A percentile compares a stretch with the other conserved stretches of the same genome.
phyloP scores from a whole-genome alignment of 75 land plant genomes.

The Pseudotsuga menziesii region DNA sequence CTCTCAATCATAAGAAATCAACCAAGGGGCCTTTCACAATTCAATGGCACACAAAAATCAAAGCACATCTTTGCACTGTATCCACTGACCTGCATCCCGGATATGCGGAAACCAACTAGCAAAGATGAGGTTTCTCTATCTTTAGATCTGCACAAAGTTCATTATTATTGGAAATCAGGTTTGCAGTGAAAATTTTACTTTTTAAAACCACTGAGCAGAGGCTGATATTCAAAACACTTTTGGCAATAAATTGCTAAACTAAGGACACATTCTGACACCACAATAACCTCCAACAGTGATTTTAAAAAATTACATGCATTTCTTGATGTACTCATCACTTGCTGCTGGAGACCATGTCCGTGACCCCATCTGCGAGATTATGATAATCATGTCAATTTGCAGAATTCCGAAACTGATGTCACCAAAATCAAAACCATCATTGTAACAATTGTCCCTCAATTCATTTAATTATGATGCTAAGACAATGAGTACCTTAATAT shows the following conservation, averaged over 20 bases:
- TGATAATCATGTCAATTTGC: background rate
- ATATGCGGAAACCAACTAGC: slow-evolving; percentile 68
- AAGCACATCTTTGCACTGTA: background rate
- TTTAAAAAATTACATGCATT: slow-evolving; percentile 42
- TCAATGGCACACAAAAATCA: background rate
- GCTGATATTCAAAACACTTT: background rate
- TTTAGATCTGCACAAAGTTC: slow-evolving; percentile 29
- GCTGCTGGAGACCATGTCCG: slow-evolving; percentile 80
- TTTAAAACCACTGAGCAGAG: background rate
- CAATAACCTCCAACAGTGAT: background rate
- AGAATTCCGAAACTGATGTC: background rate
- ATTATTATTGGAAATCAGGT: background rate
- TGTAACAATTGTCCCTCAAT: background rate
- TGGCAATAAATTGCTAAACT: background rate
- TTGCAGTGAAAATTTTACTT: slow-evolving; percentile 6
- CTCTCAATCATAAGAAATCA: background rate
- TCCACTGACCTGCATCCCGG: slow-evolving; percentile 65
- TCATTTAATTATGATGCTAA: background rate
- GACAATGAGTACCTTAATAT: slow-evolving; percentile 23
- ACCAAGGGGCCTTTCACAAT: background rate
- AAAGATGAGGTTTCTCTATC: slow-evolving; percentile 56
- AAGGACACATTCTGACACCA: background rate
- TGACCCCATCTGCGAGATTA: slow-evolving; percentile 57
- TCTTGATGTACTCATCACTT: slow-evolving; percentile 58
- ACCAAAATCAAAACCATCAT: background rate